Percentiles rank a stretch among this genome's conserved stretches.
These are phyloP conservation scores for Apiotrichum brassicae DNA, from an alignment of 1,284 basidiomycete genomes.

Conservation along the genomic window DNA sequence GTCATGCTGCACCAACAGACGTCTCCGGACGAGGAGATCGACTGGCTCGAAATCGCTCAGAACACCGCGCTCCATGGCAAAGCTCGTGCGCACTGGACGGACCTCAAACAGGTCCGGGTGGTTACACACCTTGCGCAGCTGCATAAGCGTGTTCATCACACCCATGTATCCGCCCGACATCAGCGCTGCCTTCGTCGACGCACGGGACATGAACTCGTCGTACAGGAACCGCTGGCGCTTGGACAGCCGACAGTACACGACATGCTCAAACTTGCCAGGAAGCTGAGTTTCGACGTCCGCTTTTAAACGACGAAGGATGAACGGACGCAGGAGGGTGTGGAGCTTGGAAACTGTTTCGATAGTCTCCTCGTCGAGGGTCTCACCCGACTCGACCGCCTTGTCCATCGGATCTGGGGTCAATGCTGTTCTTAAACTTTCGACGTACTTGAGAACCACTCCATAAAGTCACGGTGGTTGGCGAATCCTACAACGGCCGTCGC, in stretches of 20 bases:
- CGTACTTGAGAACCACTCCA: slow-evolving; percentile 93
- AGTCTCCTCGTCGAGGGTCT: slow-evolving; percentile 72
- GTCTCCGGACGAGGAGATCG: slow-evolving; percentile 73
- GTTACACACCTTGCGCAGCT: slow-evolving; percentile 89
- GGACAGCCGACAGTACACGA: slow-evolving; percentile 83
- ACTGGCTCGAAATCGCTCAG: slow-evolving; percentile 80
- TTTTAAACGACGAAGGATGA: slow-evolving; percentile 88
- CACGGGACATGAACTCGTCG: slow-evolving; percentile 95
- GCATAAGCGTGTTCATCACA: slow-evolving; percentile 96
- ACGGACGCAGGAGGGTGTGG: slow-evolving; percentile 87
- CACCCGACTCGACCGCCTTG: slow-evolving; percentile 84
- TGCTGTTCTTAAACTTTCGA: not conserved
- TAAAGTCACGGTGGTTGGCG: slow-evolving; percentile 88
- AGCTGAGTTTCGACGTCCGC: slow-evolving; percentile 93
- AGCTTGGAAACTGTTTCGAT: slow-evolving; percentile 81
- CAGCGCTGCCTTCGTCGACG: slow-evolving; percentile 78
- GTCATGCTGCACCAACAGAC: slow-evolving; percentile 52
- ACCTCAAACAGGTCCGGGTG: slow-evolving; percentile 95
- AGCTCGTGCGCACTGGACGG: slow-evolving; percentile 85
- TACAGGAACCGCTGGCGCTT: slow-evolving; percentile 95
- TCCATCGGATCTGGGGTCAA: slow-evolving; percentile 70
- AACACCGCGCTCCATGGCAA: slow-evolving; percentile 75
- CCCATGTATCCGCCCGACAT: slow-evolving; percentile 71
- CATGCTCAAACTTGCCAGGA: slow-evolving; percentile 90
- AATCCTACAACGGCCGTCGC: slow-evolving; percentile 64